Evolutionary conservation across 2,329 filamentous ascomycete genomes (phyloP).

Genomic region (Hypoxylon sp.): DNA sequence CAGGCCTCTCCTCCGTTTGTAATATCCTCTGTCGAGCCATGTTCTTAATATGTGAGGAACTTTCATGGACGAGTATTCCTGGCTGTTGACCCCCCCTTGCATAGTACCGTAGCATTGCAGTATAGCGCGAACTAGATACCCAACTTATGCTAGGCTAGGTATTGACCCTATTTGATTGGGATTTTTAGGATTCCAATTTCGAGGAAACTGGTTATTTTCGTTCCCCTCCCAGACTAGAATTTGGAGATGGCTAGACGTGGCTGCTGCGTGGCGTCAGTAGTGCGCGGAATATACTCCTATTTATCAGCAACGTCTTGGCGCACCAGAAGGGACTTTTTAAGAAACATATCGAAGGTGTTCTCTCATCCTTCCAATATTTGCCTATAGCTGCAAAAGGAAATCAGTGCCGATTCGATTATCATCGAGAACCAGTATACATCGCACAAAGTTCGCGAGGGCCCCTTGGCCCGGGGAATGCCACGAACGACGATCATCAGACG

Average conservation of each 20-base stretch:
- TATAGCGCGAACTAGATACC: constrained; percentile 31
- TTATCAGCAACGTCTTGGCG: constrained; percentile 26
- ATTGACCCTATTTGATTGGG: constrained; percentile 19
- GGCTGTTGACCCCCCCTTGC: constrained; percentile 21
- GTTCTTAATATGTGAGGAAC: constrained; percentile 22
- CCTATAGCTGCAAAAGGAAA: constrained; percentile 11
- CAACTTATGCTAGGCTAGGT: constrained; percentile 25
- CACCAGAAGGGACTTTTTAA: constrained; percentile 1
- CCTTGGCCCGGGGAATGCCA: constrained; percentile 33
- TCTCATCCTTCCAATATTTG: constrained; percentile 15
- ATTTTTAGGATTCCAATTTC: constrained; percentile 2
- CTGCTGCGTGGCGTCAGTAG: constrained; percentile 37
- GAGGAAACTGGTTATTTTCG: constrained; percentile 21
- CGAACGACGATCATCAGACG: constrained; percentile 30
- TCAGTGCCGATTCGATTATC: neutral
- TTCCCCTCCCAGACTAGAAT: constrained; percentile 18
- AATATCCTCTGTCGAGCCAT: constrained; percentile 22
- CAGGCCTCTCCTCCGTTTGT: constrained; percentile 32
- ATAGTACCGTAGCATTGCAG: constrained; percentile 33
- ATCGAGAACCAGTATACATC: constrained; percentile 16
- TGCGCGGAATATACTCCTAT: constrained; percentile 29
- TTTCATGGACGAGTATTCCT: constrained; percentile 25
- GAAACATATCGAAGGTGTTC: neutral
- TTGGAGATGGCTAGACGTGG: constrained; percentile 25
- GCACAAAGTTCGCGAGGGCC: constrained; percentile 11